Percentiles rank a stretch among this genome's conserved stretches.
Evolutionary conservation across 2,329 filamentous ascomycete genomes (phyloP).

Genomic region (Colletotrichum lindemuthianum): DNA sequence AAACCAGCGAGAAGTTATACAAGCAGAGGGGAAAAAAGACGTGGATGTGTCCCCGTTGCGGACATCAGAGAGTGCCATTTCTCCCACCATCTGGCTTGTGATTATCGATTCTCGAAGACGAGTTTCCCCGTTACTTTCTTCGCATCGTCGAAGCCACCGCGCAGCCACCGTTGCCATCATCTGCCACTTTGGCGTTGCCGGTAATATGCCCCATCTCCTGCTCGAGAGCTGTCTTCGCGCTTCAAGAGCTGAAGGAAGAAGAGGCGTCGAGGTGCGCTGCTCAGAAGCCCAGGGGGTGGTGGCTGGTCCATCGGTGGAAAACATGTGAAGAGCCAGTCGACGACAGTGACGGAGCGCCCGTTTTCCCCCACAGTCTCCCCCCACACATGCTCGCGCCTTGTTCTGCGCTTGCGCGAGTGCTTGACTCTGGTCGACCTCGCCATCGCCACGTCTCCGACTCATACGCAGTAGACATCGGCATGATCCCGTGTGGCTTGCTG

Average conservation of each 20-base stretch:
- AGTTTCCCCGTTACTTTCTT: background rate
- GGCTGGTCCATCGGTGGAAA: conserved; percentile 22
- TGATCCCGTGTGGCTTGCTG: conserved; percentile 14
- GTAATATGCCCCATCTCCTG: conserved; percentile 1
- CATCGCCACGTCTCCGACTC: conserved; percentile 11
- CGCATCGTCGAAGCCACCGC: conserved; percentile 14
- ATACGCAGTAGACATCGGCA: conserved; percentile 13
- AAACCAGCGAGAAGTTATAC: conserved; percentile 4
- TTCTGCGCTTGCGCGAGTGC: background rate
- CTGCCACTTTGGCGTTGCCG: conserved; percentile 14
- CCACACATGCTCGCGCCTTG: background rate
- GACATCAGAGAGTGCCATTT: background rate
- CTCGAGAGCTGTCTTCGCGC: no score
- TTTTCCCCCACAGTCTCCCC: conserved; percentile 18
- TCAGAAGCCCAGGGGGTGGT: background rate
- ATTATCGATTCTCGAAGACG: background rate
- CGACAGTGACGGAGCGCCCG: conserved; percentile 23
- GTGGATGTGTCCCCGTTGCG: background rate
- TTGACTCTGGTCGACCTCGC: conserved; percentile 8
- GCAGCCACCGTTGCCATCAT: background rate
- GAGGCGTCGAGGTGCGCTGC: no score
- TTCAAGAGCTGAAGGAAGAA: no score
- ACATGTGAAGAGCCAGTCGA: conserved; percentile 29
- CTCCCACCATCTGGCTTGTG: conserved; percentile 28
- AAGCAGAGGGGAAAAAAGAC: conserved; percentile 15